phyloP scores from a whole-genome alignment of 2,329 filamentous ascomycete genomes.

The Curvularia sp. region DNA sequence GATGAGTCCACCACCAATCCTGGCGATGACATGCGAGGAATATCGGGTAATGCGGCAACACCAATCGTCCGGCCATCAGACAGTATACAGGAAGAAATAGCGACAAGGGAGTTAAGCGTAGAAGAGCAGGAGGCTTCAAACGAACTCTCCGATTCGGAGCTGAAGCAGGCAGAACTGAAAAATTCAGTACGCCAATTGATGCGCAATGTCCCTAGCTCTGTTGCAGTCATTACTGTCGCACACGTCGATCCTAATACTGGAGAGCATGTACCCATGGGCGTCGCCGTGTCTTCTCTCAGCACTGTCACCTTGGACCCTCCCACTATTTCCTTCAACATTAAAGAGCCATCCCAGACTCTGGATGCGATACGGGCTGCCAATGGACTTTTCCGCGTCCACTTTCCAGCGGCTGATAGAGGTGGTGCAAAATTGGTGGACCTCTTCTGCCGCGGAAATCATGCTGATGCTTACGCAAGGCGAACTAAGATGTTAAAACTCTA shows the following conservation, averaged over 20 bases:
- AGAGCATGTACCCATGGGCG: slow-evolving; percentile 43
- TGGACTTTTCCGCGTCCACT: slow-evolving; percentile 58
- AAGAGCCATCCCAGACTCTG: slow-evolving; percentile 63
- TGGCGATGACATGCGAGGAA: neutral
- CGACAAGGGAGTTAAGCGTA: slow-evolving; percentile 1
- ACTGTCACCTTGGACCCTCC: slow-evolving; percentile 66
- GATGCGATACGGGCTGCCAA: slow-evolving; percentile 58
- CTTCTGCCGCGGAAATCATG: slow-evolving; percentile 42
- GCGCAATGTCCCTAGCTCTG: slow-evolving; percentile 64
- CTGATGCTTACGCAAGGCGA: slow-evolving; percentile 32
- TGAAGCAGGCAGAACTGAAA: slow-evolving; percentile 16
- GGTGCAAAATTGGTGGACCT: slow-evolving; percentile 42
- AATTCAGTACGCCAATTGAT: slow-evolving; percentile 51
- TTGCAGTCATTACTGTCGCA: slow-evolving; percentile 61
- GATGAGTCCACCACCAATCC: neutral
- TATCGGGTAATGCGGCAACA: neutral
- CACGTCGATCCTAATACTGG: slow-evolving; percentile 23
- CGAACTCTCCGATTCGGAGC: slow-evolving; percentile 9
- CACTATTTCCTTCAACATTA: slow-evolving; percentile 69
- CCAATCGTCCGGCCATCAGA: neutral
- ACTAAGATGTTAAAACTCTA: slow-evolving; percentile 12
- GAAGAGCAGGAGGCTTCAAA: slow-evolving; percentile 3
- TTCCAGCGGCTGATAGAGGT: slow-evolving; percentile 49
- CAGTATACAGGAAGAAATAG: slow-evolving; percentile 1
- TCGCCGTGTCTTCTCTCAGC: slow-evolving; percentile 68